A percentile compares a stretch with the other conserved stretches of the same genome.
These are phyloP conservation scores for Picochlorum costavermella DNA, from an alignment of 139 green algal species.

Conservation along the genomic window DNA sequence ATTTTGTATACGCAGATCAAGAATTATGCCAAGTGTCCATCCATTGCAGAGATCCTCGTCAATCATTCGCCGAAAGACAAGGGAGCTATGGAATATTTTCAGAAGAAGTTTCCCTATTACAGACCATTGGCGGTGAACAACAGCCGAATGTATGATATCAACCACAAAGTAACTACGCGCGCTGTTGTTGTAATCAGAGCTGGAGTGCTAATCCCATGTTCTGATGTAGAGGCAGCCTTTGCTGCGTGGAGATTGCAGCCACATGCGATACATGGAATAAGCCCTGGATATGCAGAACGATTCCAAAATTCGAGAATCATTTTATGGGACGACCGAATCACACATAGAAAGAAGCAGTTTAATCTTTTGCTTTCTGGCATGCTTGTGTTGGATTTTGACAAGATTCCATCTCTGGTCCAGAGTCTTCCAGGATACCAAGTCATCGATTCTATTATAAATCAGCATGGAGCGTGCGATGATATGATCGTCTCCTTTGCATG, in stretches of 20 bases:
- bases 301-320: background rate
- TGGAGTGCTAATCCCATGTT: constrained; percentile 35
- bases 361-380: too few relatives aligned
- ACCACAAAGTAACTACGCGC: constrained; percentile 13
- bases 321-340: too few relatives aligned
- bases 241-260: constrained; percentile 17
- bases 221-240: constrained; percentile 26
- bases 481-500: too few relatives aligned
- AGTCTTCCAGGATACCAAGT: too few relatives aligned
- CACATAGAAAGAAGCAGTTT: too few relatives aligned
- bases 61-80: background rate
- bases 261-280: constrained; percentile 24
- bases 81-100: constrained; percentile 4
- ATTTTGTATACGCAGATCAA: constrained; percentile 33
- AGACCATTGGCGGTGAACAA: constrained; percentile 39
- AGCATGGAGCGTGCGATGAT: too few relatives aligned
- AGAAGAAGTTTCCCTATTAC: constrained; percentile 32
- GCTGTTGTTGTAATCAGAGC: constrained; percentile 35
- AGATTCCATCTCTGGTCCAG: too few relatives aligned
- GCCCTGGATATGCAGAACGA: constrained; percentile 16
- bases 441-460: too few relatives aligned
- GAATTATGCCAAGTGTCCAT: constrained; percentile 39
- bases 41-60: constrained; percentile 36
- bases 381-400: too few relatives aligned
- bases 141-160: constrained; percentile 28